Evolutionary conservation across 2,329 filamentous ascomycete species (phyloP).

Genomic region (Fusarium nanum): DNA sequence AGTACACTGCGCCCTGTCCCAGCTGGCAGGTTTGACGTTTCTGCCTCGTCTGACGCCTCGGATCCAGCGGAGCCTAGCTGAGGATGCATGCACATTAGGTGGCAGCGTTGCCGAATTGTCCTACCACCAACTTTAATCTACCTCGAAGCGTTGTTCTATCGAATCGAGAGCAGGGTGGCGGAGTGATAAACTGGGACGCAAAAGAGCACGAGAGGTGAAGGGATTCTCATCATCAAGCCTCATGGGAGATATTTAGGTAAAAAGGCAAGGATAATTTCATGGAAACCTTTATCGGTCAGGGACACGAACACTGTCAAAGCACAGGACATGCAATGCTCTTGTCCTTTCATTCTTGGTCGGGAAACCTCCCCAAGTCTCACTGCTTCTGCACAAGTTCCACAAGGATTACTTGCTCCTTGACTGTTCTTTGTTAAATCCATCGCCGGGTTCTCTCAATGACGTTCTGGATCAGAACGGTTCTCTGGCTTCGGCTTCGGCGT

Average conservation of each 20-base stretch:
- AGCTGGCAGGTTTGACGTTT: constrained; percentile 29
- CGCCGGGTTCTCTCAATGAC: neutral
- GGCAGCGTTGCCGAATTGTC: neutral
- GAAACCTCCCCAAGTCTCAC: neutral
- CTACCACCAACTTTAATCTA: neutral
- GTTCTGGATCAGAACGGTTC: neutral
- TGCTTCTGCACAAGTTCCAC: neutral
- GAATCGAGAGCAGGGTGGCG: neutral
- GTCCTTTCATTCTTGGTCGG: neutral
- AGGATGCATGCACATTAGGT: neutral
- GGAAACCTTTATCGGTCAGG: neutral
- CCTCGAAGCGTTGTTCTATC: neutral
- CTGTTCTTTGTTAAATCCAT: neutral
- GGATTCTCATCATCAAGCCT: constrained; percentile 1
- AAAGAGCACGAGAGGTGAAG: constrained; percentile 7
- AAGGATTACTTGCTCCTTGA: neutral
- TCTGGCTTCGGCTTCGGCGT: neutral
- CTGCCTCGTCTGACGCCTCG: constrained; percentile 7
- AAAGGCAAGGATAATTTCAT: neutral
- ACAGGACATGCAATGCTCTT: neutral
- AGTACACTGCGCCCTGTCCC: constrained; percentile 5
- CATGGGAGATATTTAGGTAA: neutral
- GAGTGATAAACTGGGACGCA: neutral
- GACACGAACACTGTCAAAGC: neutral
- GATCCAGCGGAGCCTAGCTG: neutral